Evolutionary conservation across 2,329 filamentous ascomycete species (phyloP), one percentile per base, ranked within the genome.

Genomic region (Colletotrichum echinochloae): DNA sequence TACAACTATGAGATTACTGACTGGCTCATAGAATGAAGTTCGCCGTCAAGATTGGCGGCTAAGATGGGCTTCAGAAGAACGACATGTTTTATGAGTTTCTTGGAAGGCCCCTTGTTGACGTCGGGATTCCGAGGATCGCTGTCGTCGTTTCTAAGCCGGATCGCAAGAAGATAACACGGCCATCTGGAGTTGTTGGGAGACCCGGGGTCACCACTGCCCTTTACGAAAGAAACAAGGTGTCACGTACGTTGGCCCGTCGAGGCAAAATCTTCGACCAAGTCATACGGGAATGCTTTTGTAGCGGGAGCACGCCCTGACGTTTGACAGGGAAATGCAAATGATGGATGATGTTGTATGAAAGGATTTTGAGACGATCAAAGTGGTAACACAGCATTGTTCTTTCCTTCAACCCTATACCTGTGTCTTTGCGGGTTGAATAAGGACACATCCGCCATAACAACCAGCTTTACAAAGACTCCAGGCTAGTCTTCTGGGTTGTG

Each of bases 381-480:
- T 26, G n/a, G n/a, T 35, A 26, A 37, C 12, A 35, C 18, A n/a
- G 14, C n/a, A 16, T 60, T 23, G 20, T 49, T 48, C n/a, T 14
- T 26, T 20, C 16, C 5, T 37, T 16, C 4, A 20, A 23, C 16
- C 18, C 3, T 11, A 28, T 37, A 18, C 51, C 30, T 28, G n/a
- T 23, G n/a, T 51, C 3, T 16, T 33, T 1, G 28, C 4, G 1
- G 23, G n/a, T 16, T n/a, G 5, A 37, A 37, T 5, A 23, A 46
- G 0, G 12, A 23, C 6, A 26, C 37, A 7, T 44, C 48, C 11
- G 6, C 26, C 8, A 26, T 16, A 16, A 26, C 16, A 33, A 9
- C 14, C 9, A 52, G 39, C 23, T 35, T 46, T 18, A 54, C 62
- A 70, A 70, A 70, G 48, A 28, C 33, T 14, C 14, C 18, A 28